Base-by-base conservation (phyloP, 768 basidiomycete species). In the Chalciporus pseudorubinellus region DNA sequence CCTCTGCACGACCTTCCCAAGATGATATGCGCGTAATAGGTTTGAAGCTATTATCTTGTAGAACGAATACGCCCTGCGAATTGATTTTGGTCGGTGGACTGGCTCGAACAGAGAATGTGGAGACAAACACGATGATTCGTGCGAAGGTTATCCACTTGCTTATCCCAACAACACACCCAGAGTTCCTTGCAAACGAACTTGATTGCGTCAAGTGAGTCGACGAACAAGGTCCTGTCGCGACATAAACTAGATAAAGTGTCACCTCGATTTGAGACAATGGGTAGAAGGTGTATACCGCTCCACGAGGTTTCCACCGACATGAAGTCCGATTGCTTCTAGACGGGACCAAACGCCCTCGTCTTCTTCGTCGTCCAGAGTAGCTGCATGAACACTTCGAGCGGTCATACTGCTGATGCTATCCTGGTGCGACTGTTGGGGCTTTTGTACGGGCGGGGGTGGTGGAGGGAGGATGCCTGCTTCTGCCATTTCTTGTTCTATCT, bases 161-260 rank as follows among this genome's bases (percentile, higher is more conserved):
- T 95, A 46, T 93, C 89, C 85, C 91, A 97, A 50, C 87, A 88
- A 19, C 86, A 83, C 0, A 82, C 75, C 91, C 94, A 98, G n/a
- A 98, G 72, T 50, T 98, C 94, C 64, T 98, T 98, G 74, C 94
- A 98, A 51, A 98, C 79, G 63, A 97, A 97, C 68, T 98, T 97
- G 72, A 98, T 85, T 10, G 82, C 85, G 54, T 98, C 95, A 7
- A 98, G 76, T 1, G 92, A 88, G 64, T 95, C 89, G 0, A 82
- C 69, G 51, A 95, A 90, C 47, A 89, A 76, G 28, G 82, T 74
- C 58, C 85, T 76, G 55, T 91, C 85, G 31, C 86, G 79, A 64
- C 87, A 87, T 51, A 95, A 67, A 56, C 94, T 95, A 60, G 3
- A 33, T 9, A 9, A 2, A 24, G 10, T 9, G 18, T 39, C 13